Conservation (phyloP, 1,284 basidiomycete species). For the Pseudozyma tsukubaensis region DNA sequence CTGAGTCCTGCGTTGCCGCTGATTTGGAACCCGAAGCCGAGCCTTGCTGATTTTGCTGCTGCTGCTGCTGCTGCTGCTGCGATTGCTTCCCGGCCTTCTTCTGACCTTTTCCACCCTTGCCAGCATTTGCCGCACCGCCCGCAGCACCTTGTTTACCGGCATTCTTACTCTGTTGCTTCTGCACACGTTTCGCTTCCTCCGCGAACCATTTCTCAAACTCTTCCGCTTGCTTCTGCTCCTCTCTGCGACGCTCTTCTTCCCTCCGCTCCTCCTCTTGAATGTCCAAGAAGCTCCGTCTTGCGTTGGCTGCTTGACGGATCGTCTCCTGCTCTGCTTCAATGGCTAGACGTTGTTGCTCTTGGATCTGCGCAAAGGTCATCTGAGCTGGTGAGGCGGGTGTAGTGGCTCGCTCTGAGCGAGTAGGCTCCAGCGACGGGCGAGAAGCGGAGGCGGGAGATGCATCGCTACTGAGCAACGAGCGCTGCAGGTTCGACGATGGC, state of each 20-base stretch:
- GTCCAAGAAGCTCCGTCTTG: constrained; percentile 57
- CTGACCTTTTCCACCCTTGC: constrained; percentile 23
- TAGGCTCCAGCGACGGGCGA: constrained; percentile 9
- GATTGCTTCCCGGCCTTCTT: constrained; percentile 25
- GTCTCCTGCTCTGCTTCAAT: constrained; percentile 36
- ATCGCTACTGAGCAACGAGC: constrained; percentile 12
- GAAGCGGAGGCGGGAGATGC: constrained; percentile 5
- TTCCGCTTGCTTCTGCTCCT: constrained; percentile 56
- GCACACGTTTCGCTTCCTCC: constrained; percentile 61
- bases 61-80: constrained; percentile 10
- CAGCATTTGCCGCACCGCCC: constrained; percentile 5
- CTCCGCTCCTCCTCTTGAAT: constrained; percentile 61
- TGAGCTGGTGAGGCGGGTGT: constrained; percentile 24
- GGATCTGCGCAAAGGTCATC: constrained; percentile 61
- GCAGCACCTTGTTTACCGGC: constrained; percentile 7
- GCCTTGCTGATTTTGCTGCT: neutral
- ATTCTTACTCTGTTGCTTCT: constrained; percentile 44
- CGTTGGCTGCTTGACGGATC: constrained; percentile 33
- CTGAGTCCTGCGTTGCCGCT: neutral
- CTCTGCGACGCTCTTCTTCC: constrained; percentile 50
- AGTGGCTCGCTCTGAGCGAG: constrained; percentile 8
- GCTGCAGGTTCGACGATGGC: constrained; percentile 24
- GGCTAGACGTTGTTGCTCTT: constrained; percentile 59
- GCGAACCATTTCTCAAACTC: constrained; percentile 67
- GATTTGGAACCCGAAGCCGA: constrained; percentile 8